Evolutionary conservation across 805 yeast species (phyloP).

Genomic region (Yarrowia hollandica): DNA sequence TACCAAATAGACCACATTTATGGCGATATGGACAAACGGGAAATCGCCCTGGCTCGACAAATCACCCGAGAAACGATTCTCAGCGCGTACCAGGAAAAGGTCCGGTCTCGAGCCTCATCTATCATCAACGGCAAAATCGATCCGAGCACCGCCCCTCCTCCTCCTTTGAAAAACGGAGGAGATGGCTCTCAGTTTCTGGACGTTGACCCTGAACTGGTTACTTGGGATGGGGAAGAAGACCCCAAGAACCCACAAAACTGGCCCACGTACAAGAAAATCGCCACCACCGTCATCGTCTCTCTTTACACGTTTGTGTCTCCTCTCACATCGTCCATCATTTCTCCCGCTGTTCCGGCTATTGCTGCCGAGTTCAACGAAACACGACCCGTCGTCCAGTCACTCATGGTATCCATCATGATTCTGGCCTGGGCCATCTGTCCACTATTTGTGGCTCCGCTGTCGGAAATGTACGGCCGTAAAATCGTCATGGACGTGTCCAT

Average conservation of each 20-base stretch:
- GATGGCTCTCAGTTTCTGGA: constrained; percentile 56
- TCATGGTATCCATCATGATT: constrained; percentile 65
- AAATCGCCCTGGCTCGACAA: constrained; percentile 47
- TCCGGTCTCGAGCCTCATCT: constrained; percentile 31
- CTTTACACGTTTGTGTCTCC: constrained; percentile 61
- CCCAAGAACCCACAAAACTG: constrained; percentile 67
- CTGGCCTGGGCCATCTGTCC: constrained; percentile 72
- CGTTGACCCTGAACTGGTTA: constrained; percentile 64
- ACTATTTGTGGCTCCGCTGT: constrained; percentile 62
- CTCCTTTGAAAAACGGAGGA: constrained; percentile 34
- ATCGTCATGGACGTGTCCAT: constrained; percentile 55
- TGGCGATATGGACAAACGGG: constrained; percentile 44
- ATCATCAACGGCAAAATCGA: constrained; percentile 21
- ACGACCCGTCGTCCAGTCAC: constrained; percentile 47
- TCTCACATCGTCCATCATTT: constrained; percentile 59
- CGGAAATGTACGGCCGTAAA: constrained; percentile 65
- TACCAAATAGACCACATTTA: constrained; percentile 44
- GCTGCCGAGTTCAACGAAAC: constrained; percentile 48
- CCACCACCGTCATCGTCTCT: constrained; percentile 51
- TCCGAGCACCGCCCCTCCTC: constrained; percentile 18
- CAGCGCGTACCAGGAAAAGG: constrained; percentile 41
- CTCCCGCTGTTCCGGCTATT: constrained; percentile 59
- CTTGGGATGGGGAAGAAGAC: constrained; percentile 67
- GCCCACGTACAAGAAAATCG: constrained; percentile 47
- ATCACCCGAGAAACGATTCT: constrained; percentile 48